phyloP scores from a whole-genome alignment of 176 grass and related monocot genomes.

The Avena atlantica region DNA sequence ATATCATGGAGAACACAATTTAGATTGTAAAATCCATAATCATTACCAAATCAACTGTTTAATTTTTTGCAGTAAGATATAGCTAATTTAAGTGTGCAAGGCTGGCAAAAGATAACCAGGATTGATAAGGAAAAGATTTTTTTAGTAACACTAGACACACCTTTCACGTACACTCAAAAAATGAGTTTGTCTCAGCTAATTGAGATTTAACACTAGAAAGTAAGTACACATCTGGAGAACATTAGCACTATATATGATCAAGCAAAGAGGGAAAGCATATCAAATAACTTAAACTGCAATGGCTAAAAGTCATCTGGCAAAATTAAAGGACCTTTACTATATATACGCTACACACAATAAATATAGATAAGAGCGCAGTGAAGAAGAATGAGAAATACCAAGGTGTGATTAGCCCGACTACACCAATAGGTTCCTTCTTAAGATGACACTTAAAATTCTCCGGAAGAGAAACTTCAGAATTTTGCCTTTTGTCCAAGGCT shows the following conservation, averaged over 20 bases:
- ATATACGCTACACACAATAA: background rate
- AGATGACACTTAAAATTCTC: constrained; percentile 88
- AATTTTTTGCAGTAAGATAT: background rate
- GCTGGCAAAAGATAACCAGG: background rate
- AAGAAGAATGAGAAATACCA: constrained; percentile 59
- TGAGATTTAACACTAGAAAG: constrained; percentile 8
- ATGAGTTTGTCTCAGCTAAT: background rate
- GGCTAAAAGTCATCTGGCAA: background rate
- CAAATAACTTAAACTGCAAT: background rate
- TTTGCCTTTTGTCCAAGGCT: constrained; percentile 88
- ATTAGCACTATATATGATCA: background rate
- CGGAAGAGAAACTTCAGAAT: constrained; percentile 76
- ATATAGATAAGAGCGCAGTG: background rate
- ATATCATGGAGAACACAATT: constrained; percentile 3
- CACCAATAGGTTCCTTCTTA: constrained; percentile 90
- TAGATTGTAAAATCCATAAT: constrained; percentile 27
- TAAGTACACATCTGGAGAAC: constrained; percentile 9
- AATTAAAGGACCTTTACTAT: constrained; percentile 6
- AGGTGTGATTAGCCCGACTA: constrained; percentile 93
- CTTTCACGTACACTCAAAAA: background rate
- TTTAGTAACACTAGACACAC: constrained; percentile 17
- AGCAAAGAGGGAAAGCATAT: background rate
- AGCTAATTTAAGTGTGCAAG: constrained; percentile 16
- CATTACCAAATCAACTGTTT: constrained; percentile 15
- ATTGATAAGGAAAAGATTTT: background rate